Percentiles rank a stretch among this genome's conserved stretches.
Conservation (phyloP, 106 monocot genomes). For the Dioscorea alata region DNA sequence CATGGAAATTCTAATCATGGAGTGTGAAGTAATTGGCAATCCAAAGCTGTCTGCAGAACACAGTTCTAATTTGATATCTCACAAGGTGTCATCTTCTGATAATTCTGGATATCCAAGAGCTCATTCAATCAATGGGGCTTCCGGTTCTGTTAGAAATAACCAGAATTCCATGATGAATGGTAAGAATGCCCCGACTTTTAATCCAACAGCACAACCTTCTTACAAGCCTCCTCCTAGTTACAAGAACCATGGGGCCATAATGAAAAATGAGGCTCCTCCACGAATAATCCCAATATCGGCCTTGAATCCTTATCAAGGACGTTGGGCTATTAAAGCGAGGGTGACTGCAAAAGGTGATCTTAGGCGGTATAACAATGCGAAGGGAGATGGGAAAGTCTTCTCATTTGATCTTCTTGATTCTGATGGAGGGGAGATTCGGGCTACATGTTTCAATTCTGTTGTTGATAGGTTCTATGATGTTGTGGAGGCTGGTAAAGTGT, state of each 20-base stretch:
- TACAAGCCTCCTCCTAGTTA: constrained; percentile 86
- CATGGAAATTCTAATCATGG: constrained; percentile 57
- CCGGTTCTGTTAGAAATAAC: constrained; percentile 16
- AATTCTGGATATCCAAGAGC: constrained; percentile 5
- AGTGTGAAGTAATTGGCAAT: constrained; percentile 57
- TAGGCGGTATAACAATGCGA: constrained; percentile 61
- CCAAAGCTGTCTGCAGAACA: constrained; percentile 18
- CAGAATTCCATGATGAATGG: constrained; percentile 6
- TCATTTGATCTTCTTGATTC: constrained; percentile 98
- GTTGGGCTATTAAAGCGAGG: constrained; percentile 93
- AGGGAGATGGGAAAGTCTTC: constrained; percentile 97
- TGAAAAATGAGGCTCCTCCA: constrained; percentile 80
- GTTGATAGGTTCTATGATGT: constrained; percentile 74
- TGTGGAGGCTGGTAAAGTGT: constrained; percentile 84
- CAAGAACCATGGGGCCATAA: constrained; percentile 58
- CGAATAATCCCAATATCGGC: constrained; percentile 72
- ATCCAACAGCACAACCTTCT: constrained; percentile 65
- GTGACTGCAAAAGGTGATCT: constrained; percentile 78
- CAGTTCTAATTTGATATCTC: not conserved
- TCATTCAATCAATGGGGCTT: constrained; percentile 11
- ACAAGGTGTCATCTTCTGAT: constrained; percentile 10
- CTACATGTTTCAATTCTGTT: constrained; percentile 81
- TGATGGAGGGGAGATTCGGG: constrained; percentile 90
- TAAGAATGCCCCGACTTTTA: constrained; percentile 29
- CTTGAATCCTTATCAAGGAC: constrained; percentile 85